A percentile compares a stretch with the other conserved stretches of the same genome.
phyloP scores from a whole-genome alignment of 2,329 filamentous ascomycete species.

The Xylariaceae sp. region DNA sequence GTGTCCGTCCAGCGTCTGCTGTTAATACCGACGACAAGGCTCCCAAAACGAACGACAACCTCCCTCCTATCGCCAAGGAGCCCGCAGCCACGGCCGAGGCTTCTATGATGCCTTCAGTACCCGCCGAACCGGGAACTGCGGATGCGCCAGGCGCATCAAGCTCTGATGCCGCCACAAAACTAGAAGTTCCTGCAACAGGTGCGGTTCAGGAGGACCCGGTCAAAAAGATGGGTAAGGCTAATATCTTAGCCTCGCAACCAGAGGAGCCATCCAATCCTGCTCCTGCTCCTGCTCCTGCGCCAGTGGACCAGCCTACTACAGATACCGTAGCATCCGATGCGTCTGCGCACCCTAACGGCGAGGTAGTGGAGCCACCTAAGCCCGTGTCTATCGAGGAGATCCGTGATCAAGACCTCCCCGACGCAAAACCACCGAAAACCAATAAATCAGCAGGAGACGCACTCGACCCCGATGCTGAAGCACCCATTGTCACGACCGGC shows the following conservation, averaged over 20 bases:
- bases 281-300: constrained; percentile 7
- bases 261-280: constrained; percentile 33
- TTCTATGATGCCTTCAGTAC: constrained; percentile 27
- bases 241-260: constrained; percentile 27
- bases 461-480: constrained; percentile 21
- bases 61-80: constrained; percentile 33
- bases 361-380: constrained; percentile 34
- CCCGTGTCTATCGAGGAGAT: constrained; percentile 40
- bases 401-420: constrained; percentile 34
- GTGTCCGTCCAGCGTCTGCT: constrained; percentile 25
- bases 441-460: constrained; percentile 32
- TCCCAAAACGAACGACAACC: constrained; percentile 27
- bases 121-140: constrained; percentile 16
- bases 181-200: constrained; percentile 22
- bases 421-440: constrained; percentile 20
- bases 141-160: constrained; percentile 11
- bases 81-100: constrained; percentile 30
- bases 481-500: constrained; percentile 9
- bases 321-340: constrained; percentile 25
- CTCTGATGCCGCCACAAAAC: constrained; percentile 17
- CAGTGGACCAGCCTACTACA: constrained; percentile 16
- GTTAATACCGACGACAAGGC: constrained; percentile 31
- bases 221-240: constrained; percentile 30
- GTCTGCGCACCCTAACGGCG: constrained; percentile 27
- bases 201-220: constrained; percentile 30